Conservation (phyloP, 148 eudicot genomes). For the Rhododendron mucronatum region DNA sequence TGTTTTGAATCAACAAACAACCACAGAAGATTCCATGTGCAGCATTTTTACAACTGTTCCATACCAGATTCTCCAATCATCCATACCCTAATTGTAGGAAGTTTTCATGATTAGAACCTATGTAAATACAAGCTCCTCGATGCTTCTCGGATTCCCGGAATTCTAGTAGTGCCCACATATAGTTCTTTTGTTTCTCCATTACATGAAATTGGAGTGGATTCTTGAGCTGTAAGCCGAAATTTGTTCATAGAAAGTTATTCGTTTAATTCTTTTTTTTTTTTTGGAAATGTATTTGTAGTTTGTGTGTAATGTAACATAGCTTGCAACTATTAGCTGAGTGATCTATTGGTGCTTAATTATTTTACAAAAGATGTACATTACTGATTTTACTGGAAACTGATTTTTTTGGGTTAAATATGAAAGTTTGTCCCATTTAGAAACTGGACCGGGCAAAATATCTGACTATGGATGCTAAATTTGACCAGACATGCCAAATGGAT, state of each 20-base stretch:
- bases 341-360: neutral
- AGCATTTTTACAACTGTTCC: neutral
- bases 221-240: neutral
- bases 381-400: neutral
- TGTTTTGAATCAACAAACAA: constrained; percentile 4
- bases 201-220: constrained; percentile 7
- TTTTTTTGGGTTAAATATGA: neutral
- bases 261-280: neutral
- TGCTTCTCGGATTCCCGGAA: neutral
- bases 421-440: neutral
- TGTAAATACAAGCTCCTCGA: neutral
- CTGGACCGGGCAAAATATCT: neutral
- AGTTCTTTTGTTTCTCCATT: constrained; percentile 11
- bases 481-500: neutral
- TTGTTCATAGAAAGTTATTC: constrained; percentile 7
- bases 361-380: neutral
- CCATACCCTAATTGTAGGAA: neutral
- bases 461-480: neutral
- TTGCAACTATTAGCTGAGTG: neutral
- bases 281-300: neutral
- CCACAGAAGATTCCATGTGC: neutral
- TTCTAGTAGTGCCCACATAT: neutral
- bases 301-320: neutral
- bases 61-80: neutral
- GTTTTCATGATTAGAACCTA: neutral